Conservation (phyloP, 345 rosid genomes). For the Rhizophora mangle region DNA sequence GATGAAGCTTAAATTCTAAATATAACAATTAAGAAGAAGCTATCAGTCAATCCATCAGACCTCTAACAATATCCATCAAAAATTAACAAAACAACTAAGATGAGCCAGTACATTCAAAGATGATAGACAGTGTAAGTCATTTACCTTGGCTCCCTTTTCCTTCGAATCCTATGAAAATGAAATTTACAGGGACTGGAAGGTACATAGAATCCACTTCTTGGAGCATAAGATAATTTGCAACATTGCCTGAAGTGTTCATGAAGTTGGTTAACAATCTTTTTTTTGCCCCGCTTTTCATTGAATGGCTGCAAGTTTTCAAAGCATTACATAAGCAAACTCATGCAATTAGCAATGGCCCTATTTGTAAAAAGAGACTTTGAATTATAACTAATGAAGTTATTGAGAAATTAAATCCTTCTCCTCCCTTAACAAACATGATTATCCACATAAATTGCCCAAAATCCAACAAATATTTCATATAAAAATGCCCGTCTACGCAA, state of each 20-base stretch:
- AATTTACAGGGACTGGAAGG: constrained; percentile 91
- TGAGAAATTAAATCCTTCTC: no score
- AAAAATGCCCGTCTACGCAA: not conserved
- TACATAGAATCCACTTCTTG: constrained; percentile 84
- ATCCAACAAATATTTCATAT: not conserved
- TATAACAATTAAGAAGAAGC: constrained; percentile 15
- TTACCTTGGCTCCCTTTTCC: constrained; percentile 96
- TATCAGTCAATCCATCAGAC: constrained; percentile 13
- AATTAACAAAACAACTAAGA: not conserved
- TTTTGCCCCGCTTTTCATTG: no score
- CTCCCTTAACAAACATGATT: not conserved
- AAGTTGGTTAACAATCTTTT: no score
- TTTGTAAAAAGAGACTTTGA: no score
- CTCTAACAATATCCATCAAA: constrained; percentile 3
- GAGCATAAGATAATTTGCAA: constrained; percentile 81
- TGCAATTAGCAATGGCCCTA: no score
- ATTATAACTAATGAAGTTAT: no score
- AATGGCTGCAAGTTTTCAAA: no score
- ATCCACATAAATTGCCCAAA: not conserved
- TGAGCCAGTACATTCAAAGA: not conserved
- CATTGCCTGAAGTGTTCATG: constrained; percentile 45
- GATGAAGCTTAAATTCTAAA: constrained; percentile 72
- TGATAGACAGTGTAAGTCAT: constrained; percentile 1
- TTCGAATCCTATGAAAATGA: constrained; percentile 91
- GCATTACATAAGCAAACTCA: no score